phyloP scores from a whole-genome alignment of 2,329 filamentous ascomycete species.

The Paecilomyces sp. region DNA sequence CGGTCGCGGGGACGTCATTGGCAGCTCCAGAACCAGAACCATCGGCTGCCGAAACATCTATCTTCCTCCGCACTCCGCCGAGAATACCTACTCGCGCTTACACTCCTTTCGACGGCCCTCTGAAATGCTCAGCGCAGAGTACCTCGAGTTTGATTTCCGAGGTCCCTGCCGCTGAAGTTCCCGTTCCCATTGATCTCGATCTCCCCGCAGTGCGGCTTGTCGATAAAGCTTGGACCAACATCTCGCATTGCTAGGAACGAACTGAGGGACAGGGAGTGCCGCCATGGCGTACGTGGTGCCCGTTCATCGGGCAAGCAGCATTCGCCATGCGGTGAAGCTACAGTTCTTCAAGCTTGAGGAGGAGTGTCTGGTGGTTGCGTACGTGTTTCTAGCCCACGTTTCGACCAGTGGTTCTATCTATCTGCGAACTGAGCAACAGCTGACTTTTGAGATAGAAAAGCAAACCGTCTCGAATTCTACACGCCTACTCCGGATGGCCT shows the following conservation, averaged over 20 bases:
- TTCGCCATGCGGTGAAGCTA: slow-evolving; percentile 78
- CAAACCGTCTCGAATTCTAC: slow-evolving; percentile 83
- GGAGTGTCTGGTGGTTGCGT: slow-evolving; percentile 84
- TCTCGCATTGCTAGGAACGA: not conserved
- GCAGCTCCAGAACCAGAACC: not conserved
- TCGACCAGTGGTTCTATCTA: not conserved
- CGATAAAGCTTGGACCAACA: not conserved
- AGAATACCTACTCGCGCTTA: not conserved
- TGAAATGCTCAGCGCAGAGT: not conserved
- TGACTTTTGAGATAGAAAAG: slow-evolving; percentile 53
- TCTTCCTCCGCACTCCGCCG: not conserved
- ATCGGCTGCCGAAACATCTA: not conserved
- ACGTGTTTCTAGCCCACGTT: slow-evolving; percentile 32
- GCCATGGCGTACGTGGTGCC: slow-evolving; percentile 90
- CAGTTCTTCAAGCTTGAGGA: slow-evolving; percentile 66
- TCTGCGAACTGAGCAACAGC: not conserved
- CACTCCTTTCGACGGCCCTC: not conserved
- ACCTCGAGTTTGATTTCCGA: not conserved
- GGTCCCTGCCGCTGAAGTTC: not conserved
- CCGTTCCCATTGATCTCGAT: not conserved
- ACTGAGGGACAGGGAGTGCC: not conserved
- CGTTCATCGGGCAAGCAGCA: slow-evolving; percentile 85
- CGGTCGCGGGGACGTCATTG: not conserved
- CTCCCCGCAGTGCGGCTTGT: not conserved
- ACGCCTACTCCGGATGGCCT: slow-evolving; percentile 55